Percentiles rank a stretch among this genome's conserved stretches.
These are phyloP conservation scores for Scleromitrula shiraiana DNA, from an alignment of 2,329 filamentous ascomycete species.

Conservation along the genomic window DNA sequence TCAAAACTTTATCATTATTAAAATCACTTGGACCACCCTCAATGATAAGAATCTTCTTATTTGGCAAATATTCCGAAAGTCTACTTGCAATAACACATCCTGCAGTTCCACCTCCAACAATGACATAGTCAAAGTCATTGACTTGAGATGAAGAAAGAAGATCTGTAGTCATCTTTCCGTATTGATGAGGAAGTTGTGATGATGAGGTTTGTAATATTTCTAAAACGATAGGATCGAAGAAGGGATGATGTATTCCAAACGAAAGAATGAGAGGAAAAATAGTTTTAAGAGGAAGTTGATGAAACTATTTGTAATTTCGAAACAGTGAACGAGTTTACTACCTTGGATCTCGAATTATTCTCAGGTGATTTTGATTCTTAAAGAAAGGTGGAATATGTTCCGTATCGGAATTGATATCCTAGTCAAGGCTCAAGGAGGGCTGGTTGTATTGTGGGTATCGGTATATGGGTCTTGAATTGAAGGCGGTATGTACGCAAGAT, in stretches of 20 bases:
- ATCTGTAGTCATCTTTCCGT: conserved; percentile 27
- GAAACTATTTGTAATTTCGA: conserved; percentile 6
- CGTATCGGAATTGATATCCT: no score
- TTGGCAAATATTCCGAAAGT: conserved; percentile 66
- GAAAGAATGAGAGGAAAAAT: background rate
- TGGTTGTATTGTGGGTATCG: no score
- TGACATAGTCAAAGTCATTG: conserved; percentile 38
- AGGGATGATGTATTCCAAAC: background rate
- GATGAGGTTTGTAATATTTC: no score
- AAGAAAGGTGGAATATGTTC: no score
- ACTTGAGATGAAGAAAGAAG: conserved; percentile 25
- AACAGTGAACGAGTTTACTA: no score
- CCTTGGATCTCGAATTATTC: no score
- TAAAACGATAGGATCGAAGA: no score
- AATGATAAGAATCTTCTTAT: conserved; percentile 74
- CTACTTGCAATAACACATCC: conserved; percentile 41
- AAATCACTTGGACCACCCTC: conserved; percentile 87
- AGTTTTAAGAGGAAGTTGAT: background rate
- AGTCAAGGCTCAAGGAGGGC: conserved; percentile 4
- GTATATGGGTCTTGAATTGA: conserved; percentile 4
- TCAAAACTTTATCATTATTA: conserved; percentile 77
- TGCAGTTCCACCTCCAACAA: conserved; percentile 43
- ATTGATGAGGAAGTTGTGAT: background rate
- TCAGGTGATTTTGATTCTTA: conserved; percentile 7
- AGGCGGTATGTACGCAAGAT: no score